Evolutionary conservation across 106 monocot species (phyloP).

Genomic region (Dioscorea zingiberensis): DNA sequence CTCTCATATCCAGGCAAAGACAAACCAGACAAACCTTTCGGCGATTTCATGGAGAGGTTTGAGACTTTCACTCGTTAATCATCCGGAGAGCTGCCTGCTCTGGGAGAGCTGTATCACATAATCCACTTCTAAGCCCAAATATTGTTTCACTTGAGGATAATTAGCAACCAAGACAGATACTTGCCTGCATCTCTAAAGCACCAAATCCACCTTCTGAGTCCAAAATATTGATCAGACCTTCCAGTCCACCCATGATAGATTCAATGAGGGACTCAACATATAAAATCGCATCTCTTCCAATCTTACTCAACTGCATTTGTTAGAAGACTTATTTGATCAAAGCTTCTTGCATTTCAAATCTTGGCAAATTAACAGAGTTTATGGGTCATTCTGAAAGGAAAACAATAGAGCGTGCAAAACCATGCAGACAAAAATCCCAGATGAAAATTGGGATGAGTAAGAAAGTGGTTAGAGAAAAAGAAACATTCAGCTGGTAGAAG

Average conservation of each 20-base stretch:
- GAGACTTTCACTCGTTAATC: slow-evolving; percentile 53
- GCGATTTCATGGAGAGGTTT: slow-evolving; percentile 43
- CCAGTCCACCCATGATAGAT: slow-evolving; percentile 97
- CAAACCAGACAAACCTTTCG: slow-evolving; percentile 36
- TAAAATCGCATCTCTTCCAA: slow-evolving; percentile 81
- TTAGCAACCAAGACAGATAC: too few relatives aligned
- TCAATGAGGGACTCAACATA: slow-evolving; percentile 98
- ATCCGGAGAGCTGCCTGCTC: slow-evolving; percentile 76
- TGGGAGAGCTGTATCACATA: slow-evolving; percentile 71
- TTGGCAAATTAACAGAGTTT: too few relatives aligned
- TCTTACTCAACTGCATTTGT: slow-evolving; percentile 61
- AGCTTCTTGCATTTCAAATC: too few relatives aligned
- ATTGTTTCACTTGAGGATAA: too few relatives aligned
- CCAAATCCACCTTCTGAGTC: slow-evolving; percentile 99
- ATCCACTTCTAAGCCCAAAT: not conserved
- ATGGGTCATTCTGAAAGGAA: too few relatives aligned
- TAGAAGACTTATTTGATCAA: too few relatives aligned
- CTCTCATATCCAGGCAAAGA: slow-evolving; percentile 84
- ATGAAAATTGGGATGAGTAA: too few relatives aligned
- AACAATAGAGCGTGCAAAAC: too few relatives aligned
- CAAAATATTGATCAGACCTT: slow-evolving; percentile 94
- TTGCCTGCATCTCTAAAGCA: slow-evolving; percentile 89
- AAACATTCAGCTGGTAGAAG: too few relatives aligned
- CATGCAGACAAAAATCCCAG: too few relatives aligned
- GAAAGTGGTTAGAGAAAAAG: too few relatives aligned